Conservation (phyloP, 2,329 filamentous ascomycete species). For the Xylariaceae sp. region DNA sequence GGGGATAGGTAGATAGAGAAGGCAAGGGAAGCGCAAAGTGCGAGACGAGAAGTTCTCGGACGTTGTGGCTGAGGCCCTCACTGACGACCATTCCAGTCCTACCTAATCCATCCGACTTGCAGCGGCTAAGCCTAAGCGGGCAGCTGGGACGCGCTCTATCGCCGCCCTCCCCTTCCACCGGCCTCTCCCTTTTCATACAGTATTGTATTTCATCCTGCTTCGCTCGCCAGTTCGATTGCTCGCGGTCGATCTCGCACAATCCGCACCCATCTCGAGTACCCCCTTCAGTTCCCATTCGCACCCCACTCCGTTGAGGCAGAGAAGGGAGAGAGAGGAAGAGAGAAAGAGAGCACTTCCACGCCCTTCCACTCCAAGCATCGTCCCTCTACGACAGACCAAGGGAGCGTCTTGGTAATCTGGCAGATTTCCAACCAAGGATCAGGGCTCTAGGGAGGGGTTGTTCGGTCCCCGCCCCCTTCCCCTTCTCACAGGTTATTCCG, state of each 20-base stretch:
- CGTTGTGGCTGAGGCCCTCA: slow-evolving; percentile 26
- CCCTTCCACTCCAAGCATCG: slow-evolving; percentile 5
- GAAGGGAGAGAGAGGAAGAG: too few species aligned
- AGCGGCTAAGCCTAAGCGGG: slow-evolving; percentile 2
- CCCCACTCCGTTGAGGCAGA: too few species aligned
- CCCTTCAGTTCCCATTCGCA: too few species aligned
- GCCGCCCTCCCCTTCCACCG: slow-evolving; percentile 15
- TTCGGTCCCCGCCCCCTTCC: slow-evolving; percentile 2
- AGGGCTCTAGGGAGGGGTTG: slow-evolving; percentile 10
- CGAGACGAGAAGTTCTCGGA: slow-evolving; percentile 23
- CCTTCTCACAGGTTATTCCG: slow-evolving; percentile 4
- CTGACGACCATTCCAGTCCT: neutral
- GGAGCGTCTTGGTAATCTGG: slow-evolving; percentile 3
- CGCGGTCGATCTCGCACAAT: too few species aligned
- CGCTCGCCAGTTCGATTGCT: too few species aligned
- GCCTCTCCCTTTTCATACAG: neutral
- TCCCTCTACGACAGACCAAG: neutral
- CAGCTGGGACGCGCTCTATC: slow-evolving; percentile 8
- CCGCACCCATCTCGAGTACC: too few species aligned
- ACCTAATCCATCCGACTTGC: slow-evolving; percentile 2
- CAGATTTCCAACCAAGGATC: slow-evolving; percentile 14
- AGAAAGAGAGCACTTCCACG: neutral
- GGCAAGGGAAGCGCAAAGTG: slow-evolving; percentile 21
- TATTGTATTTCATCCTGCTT: neutral
- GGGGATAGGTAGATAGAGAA: neutral